These are phyloP conservation scores for Aspergillus conjunctus DNA, from an alignment of 495 filamentous ascomycete genomes.

Conservation along the genomic window DNA sequence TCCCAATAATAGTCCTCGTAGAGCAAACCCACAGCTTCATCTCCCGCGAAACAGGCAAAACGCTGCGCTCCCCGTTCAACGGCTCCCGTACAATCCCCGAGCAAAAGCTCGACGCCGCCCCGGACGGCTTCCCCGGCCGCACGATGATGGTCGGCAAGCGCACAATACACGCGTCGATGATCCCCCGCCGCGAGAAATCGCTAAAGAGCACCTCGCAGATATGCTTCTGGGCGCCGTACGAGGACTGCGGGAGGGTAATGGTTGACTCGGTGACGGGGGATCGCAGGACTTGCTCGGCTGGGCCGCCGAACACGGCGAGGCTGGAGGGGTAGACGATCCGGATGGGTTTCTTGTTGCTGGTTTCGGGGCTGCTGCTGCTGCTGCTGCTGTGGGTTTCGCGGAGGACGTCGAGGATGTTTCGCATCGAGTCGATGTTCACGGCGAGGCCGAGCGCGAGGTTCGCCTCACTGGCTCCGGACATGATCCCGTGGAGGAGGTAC, in stretches of 20 bases:
- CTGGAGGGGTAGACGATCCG: constrained; percentile 7
- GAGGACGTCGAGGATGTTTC: constrained; percentile 5
- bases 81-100: constrained; percentile 10
- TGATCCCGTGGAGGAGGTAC: constrained; percentile 12
- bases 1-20: constrained; percentile 7
- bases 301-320: constrained; percentile 2
- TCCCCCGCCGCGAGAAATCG: constrained; percentile 2
- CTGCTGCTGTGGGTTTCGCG: not conserved
- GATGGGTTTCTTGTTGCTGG: no score
- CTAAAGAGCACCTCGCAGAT: constrained; percentile 10
- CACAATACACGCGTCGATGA: constrained; percentile 8
- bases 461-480: constrained; percentile 8
- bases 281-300: not conserved
- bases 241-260: constrained; percentile 5
- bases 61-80: not conserved
- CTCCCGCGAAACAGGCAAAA: constrained; percentile 2
- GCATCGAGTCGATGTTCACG: constrained; percentile 8
- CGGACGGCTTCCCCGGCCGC: constrained; percentile 5
- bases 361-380: not conserved
- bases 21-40: constrained; percentile 10
- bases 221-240: constrained; percentile 10
- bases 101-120: constrained; percentile 7
- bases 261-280: constrained; percentile 3
- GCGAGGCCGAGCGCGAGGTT: constrained; percentile 4
- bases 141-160: constrained; percentile 8